phyloP scores from a whole-genome alignment of 83 land plant genomes.

The Thuja plicata region DNA sequence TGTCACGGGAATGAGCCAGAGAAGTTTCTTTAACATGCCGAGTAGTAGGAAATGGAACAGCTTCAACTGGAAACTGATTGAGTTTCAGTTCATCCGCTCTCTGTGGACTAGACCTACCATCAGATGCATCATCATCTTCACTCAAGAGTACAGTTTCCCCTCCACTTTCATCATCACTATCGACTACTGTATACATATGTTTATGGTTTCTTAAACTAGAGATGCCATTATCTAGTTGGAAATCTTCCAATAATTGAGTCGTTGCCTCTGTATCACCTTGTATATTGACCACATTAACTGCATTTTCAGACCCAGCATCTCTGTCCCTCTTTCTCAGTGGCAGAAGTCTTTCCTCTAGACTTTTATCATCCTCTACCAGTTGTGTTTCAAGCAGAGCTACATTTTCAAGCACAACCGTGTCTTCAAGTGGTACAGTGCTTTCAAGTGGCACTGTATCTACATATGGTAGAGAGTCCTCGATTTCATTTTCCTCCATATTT shows the following conservation, averaged over 20 bases:
- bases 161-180: conserved; percentile 27
- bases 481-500: conserved; percentile 9
- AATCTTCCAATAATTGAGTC: conserved; percentile 23
- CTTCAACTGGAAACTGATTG: conserved; percentile 9
- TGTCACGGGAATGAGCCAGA: background rate
- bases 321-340: background rate
- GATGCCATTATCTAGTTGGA: background rate
- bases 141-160: conserved; percentile 26
- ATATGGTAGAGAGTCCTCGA: conserved; percentile 8
- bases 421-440: conserved; percentile 20
- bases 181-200: conserved; percentile 12
- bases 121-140: conserved; percentile 30
- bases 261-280: conserved; percentile 22
- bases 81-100: background rate
- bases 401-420: conserved; percentile 16
- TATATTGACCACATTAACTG: background rate
- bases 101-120: conserved; percentile 12
- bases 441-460: conserved; percentile 19
- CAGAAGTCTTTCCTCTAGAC: background rate
- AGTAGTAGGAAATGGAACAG: background rate
- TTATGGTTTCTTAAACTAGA: background rate
- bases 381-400: conserved; percentile 26
- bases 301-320: background rate
- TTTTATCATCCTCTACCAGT: conserved; percentile 2
- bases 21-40: background rate